phyloP scores from a whole-genome alignment of 202 grass and related monocot genomes.

The Zizania palustris region DNA sequence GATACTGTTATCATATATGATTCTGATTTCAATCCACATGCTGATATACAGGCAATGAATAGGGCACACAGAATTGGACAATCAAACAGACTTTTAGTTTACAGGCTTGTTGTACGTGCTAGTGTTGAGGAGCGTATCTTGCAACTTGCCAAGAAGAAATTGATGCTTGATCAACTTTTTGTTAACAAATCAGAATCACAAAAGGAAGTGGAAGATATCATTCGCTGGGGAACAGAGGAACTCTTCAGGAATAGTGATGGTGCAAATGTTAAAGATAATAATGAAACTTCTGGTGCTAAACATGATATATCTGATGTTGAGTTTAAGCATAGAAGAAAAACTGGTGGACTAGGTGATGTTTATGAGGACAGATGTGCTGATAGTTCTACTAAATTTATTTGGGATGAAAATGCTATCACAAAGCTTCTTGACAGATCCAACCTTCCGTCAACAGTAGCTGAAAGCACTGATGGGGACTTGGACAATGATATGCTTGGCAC shows the following conservation, averaged over 20 bases:
- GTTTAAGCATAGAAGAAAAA: conserved; percentile 83
- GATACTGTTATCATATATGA: conserved; percentile 99
- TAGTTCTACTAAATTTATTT: conserved; percentile 73
- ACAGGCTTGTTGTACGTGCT: conserved; percentile 94
- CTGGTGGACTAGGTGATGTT: conserved; percentile 93
- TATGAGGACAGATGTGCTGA: conserved; percentile 94
- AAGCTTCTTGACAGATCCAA: conserved; percentile 95
- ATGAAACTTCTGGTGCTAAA: conserved; percentile 61
- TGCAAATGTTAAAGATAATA: conserved; percentile 60
- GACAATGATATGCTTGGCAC: conserved; percentile 97
- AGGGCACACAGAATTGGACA: conserved; percentile 98
- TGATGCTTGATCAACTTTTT: conserved; percentile 99
- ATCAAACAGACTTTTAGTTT: conserved; percentile 94
- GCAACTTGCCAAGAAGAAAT: conserved; percentile 97
- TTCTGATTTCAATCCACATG: conserved; percentile 99
- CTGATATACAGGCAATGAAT: conserved; percentile 99
- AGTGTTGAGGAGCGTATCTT: conserved; percentile 99
- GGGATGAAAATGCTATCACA: conserved; percentile 95
- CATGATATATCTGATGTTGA: conserved; percentile 58
- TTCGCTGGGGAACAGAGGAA: conserved; percentile 99
- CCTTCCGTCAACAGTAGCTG: conserved; percentile 72
- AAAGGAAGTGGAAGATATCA: conserved; percentile 99
- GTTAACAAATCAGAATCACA: conserved; percentile 97
- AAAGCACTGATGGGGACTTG: conserved; percentile 74
- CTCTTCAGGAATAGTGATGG: conserved; percentile 75